Evolutionary conservation across 2,329 filamentous ascomycete species (phyloP), one percentile per base, ranked within the genome.

Genomic region (Scedosporium apiospermum): DNA sequence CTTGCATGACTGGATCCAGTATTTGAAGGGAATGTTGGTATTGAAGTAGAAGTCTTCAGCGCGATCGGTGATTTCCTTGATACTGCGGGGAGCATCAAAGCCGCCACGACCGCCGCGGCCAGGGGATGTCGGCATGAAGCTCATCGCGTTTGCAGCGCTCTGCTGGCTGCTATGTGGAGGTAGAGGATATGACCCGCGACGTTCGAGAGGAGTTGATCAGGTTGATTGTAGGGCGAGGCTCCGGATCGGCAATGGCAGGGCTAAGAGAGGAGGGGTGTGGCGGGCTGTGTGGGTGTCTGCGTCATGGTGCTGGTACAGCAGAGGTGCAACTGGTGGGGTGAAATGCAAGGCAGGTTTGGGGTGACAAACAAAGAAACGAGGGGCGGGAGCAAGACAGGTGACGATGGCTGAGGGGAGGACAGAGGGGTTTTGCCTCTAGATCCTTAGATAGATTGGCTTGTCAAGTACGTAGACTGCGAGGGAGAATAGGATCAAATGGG

Each of bases 1-100:
- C 64, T 89, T 86, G 5, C 91, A 90, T 2, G 92, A 90, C 42
- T 91, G 84, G 30, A 92, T 78, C 90, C 92, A 96, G 72, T 89
- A 87, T 67, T 88, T 88, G 63, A 98, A 80, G 2, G 88, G 84
- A 61, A 96, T 88, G 38, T 83, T 81, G 1, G 82, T 81, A 72
- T 92, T 90, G 77, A 93, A 98, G 63, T 89, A 85, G 72, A 95
- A 97, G 66, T 88, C 85, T 66, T 87, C 81, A 2, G 93, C 95
- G 67, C 88, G 86, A 34, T 83, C 80, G 10, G 88, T 84, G 64
- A 98, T 88, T 71, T 96, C 89, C 69, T 88, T 87, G 63, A 95
- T 82, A 67, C 81, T 92, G 74, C 72, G 75, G 49, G 64, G 65
- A 16, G 49, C 63, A n/a, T 63, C 61, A n/a, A 30, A 26, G 27